Evolutionary conservation across 805 yeast species (phyloP).

Genomic region (Starmerella apis): DNA sequence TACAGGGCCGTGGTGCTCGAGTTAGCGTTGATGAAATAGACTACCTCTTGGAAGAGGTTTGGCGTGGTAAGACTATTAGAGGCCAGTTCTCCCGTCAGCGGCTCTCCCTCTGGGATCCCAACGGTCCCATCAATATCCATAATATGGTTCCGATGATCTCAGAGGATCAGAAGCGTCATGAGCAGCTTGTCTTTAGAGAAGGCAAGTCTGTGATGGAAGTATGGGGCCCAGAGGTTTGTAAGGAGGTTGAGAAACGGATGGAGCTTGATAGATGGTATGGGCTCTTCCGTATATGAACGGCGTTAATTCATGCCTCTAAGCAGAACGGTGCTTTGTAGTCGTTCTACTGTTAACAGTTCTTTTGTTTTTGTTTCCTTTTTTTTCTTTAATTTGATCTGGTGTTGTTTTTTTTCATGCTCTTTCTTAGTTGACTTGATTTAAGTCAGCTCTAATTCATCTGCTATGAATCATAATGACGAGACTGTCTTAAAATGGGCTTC

Average conservation of each 20-base stretch:
- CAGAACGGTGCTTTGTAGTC: not conserved
- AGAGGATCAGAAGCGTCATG: conserved; percentile 77
- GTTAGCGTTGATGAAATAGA: conserved; percentile 53
- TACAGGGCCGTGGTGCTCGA: conserved; percentile 62
- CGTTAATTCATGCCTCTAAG: no score
- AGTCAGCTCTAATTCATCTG: no score
- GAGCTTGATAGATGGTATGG: conserved; percentile 67
- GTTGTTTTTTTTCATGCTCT: no score
- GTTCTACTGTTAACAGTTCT: not conserved
- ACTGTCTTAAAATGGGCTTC: no score
- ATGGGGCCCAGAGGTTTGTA: conserved; percentile 50
- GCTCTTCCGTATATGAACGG: conserved; percentile 37
- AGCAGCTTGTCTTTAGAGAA: conserved; percentile 58
- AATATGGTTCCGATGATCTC: conserved; percentile 82
- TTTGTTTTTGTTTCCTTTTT: no score
- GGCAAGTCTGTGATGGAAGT: conserved; percentile 53
- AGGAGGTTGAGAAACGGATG: conserved; percentile 49
- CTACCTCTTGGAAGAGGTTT: conserved; percentile 82
- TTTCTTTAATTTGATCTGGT: no score
- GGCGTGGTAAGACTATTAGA: conserved; percentile 84
- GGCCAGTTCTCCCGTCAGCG: conserved; percentile 71
- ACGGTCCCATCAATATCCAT: conserved; percentile 51
- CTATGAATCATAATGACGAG: no score
- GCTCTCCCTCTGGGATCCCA: conserved; percentile 75
- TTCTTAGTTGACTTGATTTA: no score